A percentile compares a stretch with the other conserved stretches of the same genome.
phyloP scores from a whole-genome alignment of 306 rosid species.

The Luffa acutangula region DNA sequence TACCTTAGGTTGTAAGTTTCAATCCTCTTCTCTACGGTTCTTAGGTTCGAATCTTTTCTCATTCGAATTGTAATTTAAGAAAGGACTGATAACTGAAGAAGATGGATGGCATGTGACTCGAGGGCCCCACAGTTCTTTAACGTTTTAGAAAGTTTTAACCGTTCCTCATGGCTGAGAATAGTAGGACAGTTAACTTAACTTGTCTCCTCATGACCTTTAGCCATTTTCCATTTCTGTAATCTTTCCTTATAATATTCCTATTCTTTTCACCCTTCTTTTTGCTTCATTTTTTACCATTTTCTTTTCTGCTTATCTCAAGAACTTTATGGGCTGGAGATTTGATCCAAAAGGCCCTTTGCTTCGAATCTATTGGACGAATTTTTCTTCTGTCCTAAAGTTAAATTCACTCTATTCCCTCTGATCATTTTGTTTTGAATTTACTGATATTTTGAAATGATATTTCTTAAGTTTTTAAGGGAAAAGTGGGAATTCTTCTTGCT shows the following conservation, averaged over 20 bases:
- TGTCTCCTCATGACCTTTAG: not conserved
- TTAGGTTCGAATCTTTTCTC: not conserved
- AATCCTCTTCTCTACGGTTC: not conserved
- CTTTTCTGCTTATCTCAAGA: not conserved
- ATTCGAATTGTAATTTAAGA: too few relatives aligned
- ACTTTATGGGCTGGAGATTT: not conserved
- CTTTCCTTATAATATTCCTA: not conserved
- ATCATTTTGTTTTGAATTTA: not conserved
- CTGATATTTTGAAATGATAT: not conserved
- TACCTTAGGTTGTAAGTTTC: not conserved
- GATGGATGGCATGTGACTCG: not conserved
- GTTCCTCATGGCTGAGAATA: not conserved
- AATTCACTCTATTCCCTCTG: not conserved
- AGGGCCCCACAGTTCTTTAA: not conserved
- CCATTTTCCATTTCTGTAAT: not conserved
- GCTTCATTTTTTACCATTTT: not conserved
- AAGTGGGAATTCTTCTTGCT: too few relatives aligned
- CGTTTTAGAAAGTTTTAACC: not conserved
- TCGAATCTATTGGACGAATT: not conserved
- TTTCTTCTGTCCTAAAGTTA: not conserved
- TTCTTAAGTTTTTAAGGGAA: too few relatives aligned
- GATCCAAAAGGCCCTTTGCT: not conserved
- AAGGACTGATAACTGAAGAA: not conserved
- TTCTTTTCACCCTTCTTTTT: not conserved
- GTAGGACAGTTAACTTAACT: not conserved